These are phyloP conservation scores for Nannizzia gypsea DNA, from an alignment of 2,329 filamentous ascomycete genomes.

Conservation along the genomic window DNA sequence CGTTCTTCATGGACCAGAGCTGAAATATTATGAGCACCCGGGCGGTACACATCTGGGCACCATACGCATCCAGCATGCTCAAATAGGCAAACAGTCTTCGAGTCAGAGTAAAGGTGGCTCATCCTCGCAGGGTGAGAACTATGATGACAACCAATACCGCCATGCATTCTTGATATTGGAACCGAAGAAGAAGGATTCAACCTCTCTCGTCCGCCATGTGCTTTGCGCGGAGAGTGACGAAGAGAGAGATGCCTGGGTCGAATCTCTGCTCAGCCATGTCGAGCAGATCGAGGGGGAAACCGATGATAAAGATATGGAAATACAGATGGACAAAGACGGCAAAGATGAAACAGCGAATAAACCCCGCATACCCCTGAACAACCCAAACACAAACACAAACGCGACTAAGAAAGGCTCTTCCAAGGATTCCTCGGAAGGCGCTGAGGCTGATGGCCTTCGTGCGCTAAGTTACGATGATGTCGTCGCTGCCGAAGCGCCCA, in stretches of 20 bases:
- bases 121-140: conserved; percentile 51
- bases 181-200: conserved; percentile 90
- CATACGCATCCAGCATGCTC: conserved; percentile 80
- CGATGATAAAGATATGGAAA: conserved; percentile 18
- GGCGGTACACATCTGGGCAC: conserved; percentile 84
- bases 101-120: conserved; percentile 42
- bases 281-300: conserved; percentile 54
- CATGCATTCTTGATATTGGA: conserved; percentile 93
- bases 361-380: neutral
- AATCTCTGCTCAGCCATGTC: conserved; percentile 77
- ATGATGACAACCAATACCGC: conserved; percentile 84
- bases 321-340: conserved; percentile 18
- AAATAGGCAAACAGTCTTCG: conserved; percentile 85
- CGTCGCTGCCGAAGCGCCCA: conserved; percentile 45
- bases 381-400: conserved; percentile 10
- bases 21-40: conserved; percentile 86
- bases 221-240: conserved; percentile 88
- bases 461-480: conserved; percentile 47
- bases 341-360: conserved; percentile 4
- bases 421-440: conserved; percentile 16
- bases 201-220: conserved; percentile 78
- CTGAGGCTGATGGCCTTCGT: conserved; percentile 30
- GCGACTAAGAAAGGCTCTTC: conserved; percentile 25
- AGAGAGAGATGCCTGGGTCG: conserved; percentile 90
- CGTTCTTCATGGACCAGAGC: conserved; percentile 54